Evolutionary conservation across 2,329 filamentous ascomycete species (phyloP).

Genomic region (Stachybotrys chartarum): DNA sequence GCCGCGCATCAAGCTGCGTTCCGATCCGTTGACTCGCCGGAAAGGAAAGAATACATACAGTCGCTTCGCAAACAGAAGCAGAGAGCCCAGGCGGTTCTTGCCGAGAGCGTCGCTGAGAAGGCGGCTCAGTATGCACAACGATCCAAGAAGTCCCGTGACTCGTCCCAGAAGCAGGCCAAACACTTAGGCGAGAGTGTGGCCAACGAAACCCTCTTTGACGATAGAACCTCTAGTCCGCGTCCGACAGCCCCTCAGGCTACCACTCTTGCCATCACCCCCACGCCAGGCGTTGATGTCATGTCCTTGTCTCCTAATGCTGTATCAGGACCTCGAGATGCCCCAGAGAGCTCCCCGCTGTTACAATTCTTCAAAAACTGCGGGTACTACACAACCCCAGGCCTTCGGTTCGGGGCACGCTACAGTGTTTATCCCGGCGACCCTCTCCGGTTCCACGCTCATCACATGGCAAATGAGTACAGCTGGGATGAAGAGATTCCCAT

Average conservation of each 20-base stretch:
- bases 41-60: constrained; percentile 57
- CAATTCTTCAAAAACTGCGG: constrained; percentile 69
- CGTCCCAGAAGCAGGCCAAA: not conserved
- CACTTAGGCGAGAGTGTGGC: not conserved
- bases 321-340: constrained; percentile 8
- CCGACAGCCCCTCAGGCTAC: constrained; percentile 6
- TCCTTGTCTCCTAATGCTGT: constrained; percentile 6
- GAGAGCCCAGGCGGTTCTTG: constrained; percentile 30
- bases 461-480: constrained; percentile 73
- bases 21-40: constrained; percentile 44
- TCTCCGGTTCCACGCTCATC: constrained; percentile 91
- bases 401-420: constrained; percentile 92
- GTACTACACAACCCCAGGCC: constrained; percentile 84
- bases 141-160: not conserved
- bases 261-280: constrained; percentile 26
- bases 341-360: constrained; percentile 52
- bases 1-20: constrained; percentile 62
- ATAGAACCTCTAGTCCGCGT: not conserved
- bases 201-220: not conserved
- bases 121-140: not conserved
- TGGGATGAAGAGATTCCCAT: constrained; percentile 85
- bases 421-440: constrained; percentile 94
- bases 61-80: constrained; percentile 40
- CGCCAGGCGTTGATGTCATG: constrained; percentile 24
- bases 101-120: constrained; percentile 30